These are phyloP conservation scores for Brassica balearica DNA, from an alignment of 441 rosid species.

Conservation along the genomic window DNA sequence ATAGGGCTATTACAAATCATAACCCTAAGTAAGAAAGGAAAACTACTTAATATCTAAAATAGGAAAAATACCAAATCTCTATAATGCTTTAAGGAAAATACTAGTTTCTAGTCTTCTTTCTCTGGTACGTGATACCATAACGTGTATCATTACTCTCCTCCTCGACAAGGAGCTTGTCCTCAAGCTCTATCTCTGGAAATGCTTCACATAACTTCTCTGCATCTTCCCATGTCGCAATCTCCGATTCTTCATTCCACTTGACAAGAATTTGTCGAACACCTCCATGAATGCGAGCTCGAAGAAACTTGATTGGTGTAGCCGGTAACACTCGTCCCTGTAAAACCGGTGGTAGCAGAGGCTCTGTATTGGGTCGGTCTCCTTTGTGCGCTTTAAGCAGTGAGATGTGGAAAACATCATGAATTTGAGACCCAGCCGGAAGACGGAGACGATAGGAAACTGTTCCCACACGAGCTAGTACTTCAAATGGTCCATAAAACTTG, in stretches of 20 bases:
- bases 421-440: background rate
- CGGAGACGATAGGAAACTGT: background rate
- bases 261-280: too few relatives aligned
- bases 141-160: background rate
- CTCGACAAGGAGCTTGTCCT: too few relatives aligned
- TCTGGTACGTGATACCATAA: background rate
- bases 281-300: too few relatives aligned
- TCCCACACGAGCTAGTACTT: background rate
- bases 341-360: background rate
- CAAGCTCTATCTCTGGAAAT: too few relatives aligned
- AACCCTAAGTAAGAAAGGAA: too few relatives aligned
- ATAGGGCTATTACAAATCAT: too few relatives aligned
- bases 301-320: too few relatives aligned
- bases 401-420: background rate
- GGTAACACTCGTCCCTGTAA: background rate
- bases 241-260: too few relatives aligned
- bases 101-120: background rate
- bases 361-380: background rate
- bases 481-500: too few relatives aligned
- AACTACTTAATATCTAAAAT: too few relatives aligned
- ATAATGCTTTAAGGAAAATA: background rate
- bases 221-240: too few relatives aligned
- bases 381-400: background rate
- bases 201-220: background rate
- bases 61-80: background rate